phyloP scores from a whole-genome alignment of 1,139 yeast species.

The Zygoascus hellenicus region DNA sequence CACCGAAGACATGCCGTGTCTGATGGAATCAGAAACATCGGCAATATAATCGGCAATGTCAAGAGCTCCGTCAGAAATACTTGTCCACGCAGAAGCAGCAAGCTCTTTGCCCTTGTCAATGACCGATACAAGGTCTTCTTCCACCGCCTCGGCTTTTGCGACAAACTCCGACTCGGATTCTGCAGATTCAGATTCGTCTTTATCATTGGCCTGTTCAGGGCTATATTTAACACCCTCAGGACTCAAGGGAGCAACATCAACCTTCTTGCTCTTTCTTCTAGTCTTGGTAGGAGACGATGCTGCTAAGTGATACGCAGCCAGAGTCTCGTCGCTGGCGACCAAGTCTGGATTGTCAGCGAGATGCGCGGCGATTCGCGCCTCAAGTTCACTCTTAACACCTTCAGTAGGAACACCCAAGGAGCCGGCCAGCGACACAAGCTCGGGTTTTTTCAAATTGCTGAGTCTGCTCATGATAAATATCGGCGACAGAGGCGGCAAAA shows the following conservation, averaged over 20 bases:
- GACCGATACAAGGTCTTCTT: not conserved
- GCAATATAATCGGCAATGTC: constrained; percentile 12
- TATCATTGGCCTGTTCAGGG: constrained; percentile 6
- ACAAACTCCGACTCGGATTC: constrained; percentile 6
- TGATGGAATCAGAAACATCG: constrained; percentile 15
- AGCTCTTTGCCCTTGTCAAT: constrained; percentile 1
- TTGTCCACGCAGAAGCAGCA: constrained; percentile 10
- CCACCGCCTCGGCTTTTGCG: constrained; percentile 12
- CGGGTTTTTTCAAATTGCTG: constrained; percentile 32
- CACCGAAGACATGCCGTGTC: constrained; percentile 18
- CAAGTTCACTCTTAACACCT: constrained; percentile 27
- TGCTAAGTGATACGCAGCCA: constrained; percentile 17
- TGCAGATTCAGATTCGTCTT: constrained; percentile 16
- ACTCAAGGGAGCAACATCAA: not conserved
- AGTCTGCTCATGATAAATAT: constrained; percentile 13
- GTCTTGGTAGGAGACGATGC: constrained; percentile 25
- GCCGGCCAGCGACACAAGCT: constrained; percentile 34
- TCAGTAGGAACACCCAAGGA: constrained; percentile 30
- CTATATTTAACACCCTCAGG: not conserved
- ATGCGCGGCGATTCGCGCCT: constrained; percentile 24
- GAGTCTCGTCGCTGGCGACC: constrained; percentile 18
- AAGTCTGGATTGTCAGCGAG: constrained; percentile 20
- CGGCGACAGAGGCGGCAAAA: too few relatives aligned
- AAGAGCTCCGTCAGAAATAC: constrained; percentile 11
- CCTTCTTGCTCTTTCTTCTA: constrained; percentile 10